Conservation (phyloP, 306 rosid genomes). For the Datisca glomerata region DNA sequence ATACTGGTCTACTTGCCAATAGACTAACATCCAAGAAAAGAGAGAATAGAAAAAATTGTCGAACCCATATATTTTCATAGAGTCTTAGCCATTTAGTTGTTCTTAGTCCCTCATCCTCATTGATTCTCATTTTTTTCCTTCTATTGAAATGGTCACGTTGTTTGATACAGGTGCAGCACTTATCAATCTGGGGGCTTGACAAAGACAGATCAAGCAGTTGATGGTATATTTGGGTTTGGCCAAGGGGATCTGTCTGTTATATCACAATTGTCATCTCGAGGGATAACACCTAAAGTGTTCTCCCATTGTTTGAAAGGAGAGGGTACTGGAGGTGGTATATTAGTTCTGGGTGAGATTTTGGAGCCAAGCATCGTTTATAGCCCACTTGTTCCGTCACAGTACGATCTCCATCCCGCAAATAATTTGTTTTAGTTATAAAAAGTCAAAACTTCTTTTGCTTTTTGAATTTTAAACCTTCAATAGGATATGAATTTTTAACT, state of each 20-base stretch:
- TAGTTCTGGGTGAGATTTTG: constrained; percentile 96
- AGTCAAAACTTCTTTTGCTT: no score
- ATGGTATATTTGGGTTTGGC: constrained; percentile 95
- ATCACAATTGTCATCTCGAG: constrained; percentile 77
- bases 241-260: constrained; percentile 75
- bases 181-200: constrained; percentile 72
- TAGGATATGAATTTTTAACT: background rate
- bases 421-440: background rate
- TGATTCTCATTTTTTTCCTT: no score
- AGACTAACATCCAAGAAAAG: no score
- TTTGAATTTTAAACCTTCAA: no score
- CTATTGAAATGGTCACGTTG: constrained; percentile 6
- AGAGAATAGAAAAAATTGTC: no score
- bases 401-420: constrained; percentile 33
- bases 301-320: constrained; percentile 94
- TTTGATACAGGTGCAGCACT: constrained; percentile 76
- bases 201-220: constrained; percentile 78
- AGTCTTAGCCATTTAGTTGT: no score
- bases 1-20: no score
- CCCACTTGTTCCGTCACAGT: constrained; percentile 95
- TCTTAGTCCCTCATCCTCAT: no score
- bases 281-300: constrained; percentile 76
- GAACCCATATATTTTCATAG: no score
- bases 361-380: constrained; percentile 87
- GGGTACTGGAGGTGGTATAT: constrained; percentile 82